phyloP scores from a whole-genome alignment of 371 early-diverging fungal genomes.

The Mucor irregularis region DNA sequence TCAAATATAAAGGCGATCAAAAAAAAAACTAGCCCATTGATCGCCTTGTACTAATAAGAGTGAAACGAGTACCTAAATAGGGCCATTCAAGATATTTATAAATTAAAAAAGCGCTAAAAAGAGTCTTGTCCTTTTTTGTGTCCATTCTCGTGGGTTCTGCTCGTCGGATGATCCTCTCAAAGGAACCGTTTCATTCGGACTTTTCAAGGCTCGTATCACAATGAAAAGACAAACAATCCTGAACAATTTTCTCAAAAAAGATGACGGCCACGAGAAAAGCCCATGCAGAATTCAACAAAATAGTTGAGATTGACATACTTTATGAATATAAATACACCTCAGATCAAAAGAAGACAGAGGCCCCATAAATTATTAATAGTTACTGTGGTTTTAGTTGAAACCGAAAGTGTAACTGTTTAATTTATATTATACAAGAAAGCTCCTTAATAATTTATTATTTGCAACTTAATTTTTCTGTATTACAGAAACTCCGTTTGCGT shows the following conservation, averaged over 20 bases:
- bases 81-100: conserved; percentile 6
- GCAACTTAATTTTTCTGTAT: neutral
- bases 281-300: too few species aligned
- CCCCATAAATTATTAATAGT: too few species aligned
- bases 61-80: neutral
- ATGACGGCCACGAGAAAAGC: too few species aligned
- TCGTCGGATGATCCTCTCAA: conserved; percentile 5
- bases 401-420: neutral
- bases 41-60: neutral
- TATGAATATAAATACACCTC: too few species aligned
- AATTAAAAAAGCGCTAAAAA: conserved; percentile 1
- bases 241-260: too few species aligned
- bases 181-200: too few species aligned
- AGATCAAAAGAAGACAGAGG: too few species aligned
- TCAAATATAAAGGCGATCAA: conserved; percentile 15
- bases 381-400: too few species aligned
- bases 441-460: neutral
- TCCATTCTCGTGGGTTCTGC: conserved; percentile 10
- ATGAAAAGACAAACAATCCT: too few species aligned
- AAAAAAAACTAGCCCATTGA: neutral
- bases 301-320: too few species aligned
- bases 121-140: conserved; percentile 12
- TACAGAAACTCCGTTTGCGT: conserved; percentile 7
- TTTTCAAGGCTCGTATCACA: too few species aligned
- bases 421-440: neutral